Evolutionary conservation across 805 yeast genomes (phyloP).

Genomic region (Candida methanosorbosa): DNA sequence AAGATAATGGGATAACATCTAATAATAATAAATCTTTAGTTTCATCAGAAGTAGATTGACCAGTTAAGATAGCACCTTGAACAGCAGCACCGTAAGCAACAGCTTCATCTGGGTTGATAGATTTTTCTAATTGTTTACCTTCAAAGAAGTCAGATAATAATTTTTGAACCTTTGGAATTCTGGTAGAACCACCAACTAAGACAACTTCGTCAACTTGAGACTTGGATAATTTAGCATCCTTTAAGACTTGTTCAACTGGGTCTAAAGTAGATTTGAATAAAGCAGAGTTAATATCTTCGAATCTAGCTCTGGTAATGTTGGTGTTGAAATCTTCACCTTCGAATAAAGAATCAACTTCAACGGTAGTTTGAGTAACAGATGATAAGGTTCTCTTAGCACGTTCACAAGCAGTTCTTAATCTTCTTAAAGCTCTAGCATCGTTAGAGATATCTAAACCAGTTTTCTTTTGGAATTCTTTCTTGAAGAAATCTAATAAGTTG

Average conservation of each 20-base stretch:
- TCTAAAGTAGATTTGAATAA: conserved; percentile 88
- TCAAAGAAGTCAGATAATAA: conserved; percentile 90
- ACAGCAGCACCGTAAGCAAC: conserved; percentile 88
- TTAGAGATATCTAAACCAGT: conserved; percentile 81
- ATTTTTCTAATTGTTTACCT: conserved; percentile 94
- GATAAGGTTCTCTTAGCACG: conserved; percentile 98
- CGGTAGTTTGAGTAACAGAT: conserved; percentile 90
- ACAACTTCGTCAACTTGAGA: conserved; percentile 88
- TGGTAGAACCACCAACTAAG: conserved; percentile 97
- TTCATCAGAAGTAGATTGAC: conserved; percentile 78
- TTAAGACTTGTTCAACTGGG: conserved; percentile 92
- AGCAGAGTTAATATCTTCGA: conserved; percentile 91
- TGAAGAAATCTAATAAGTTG: conserved; percentile 89
- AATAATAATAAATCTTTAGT: conserved; percentile 67
- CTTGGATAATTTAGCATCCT: conserved; percentile 84
- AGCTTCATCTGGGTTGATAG: conserved; percentile 95
- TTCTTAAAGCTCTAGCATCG: conserved; percentile 94
- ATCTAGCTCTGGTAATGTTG: conserved; percentile 94
- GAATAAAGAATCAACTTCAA: conserved; percentile 91
- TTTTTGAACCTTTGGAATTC: conserved; percentile 98
- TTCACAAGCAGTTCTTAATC: conserved; percentile 98
- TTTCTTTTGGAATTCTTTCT: conserved; percentile 87
- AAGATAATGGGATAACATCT: conserved; percentile 84
- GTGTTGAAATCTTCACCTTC: conserved; percentile 95
- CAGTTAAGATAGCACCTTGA: conserved; percentile 81